Conservation (phyloP, 495 filamentous ascomycete species). For the Penicillium riverlandense region DNA sequence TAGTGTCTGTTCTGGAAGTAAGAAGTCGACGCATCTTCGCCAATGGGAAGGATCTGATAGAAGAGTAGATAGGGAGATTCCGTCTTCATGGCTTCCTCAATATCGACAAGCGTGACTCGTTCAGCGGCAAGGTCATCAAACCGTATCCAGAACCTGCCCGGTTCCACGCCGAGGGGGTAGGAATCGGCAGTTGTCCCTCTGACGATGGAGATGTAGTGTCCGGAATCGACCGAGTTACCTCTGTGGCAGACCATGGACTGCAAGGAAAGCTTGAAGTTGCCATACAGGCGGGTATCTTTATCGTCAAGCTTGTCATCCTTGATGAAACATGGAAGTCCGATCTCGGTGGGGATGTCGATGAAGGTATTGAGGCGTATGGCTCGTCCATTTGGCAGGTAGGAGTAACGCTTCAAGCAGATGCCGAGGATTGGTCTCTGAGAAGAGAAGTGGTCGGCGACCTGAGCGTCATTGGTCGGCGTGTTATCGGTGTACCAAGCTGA, state of each 20-base stretch:
- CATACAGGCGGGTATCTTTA: constrained; percentile 52
- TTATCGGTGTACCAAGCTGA: constrained; percentile 63
- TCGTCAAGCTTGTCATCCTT: constrained; percentile 64
- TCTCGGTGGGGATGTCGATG: constrained; percentile 87
- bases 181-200: constrained; percentile 49
- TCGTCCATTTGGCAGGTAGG: constrained; percentile 59
- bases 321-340: constrained; percentile 84
- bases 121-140: constrained; percentile 78
- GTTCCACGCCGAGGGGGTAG: constrained; percentile 44
- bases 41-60: constrained; percentile 86
- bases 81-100: constrained; percentile 65
- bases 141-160: constrained; percentile 68
- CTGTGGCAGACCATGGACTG: constrained; percentile 89
- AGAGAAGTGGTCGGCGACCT: constrained; percentile 66
- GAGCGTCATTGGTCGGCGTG: constrained; percentile 59
- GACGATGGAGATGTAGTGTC: constrained; percentile 83
- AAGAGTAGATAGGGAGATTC: constrained; percentile 93
- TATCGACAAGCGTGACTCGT: constrained; percentile 68
- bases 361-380: constrained; percentile 66
- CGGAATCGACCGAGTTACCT: constrained; percentile 79
- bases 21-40: constrained; percentile 54
- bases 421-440: constrained; percentile 75
- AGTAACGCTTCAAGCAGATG: constrained; percentile 88
- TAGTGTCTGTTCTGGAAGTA: constrained; percentile 37
- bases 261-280: constrained; percentile 82